Base-by-base conservation (phyloP, 768 basidiomycete genomes). In the Podaxis pistillaris region DNA sequence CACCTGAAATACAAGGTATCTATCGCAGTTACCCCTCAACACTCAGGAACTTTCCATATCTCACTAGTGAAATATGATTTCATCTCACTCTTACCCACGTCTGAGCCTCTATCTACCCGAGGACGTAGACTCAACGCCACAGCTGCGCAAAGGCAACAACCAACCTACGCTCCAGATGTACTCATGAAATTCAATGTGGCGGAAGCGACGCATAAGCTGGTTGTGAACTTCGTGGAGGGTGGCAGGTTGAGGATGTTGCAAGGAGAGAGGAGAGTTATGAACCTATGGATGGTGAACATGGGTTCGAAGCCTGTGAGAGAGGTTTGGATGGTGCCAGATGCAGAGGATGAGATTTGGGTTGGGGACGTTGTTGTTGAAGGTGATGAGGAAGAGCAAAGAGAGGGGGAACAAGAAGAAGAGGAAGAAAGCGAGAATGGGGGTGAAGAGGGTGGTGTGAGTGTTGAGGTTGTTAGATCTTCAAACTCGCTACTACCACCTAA, bases 71-170 rank as follows among this genome's bases (percentile, higher is more conserved):
- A 77, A 47, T 93, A 89, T 65, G 73, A 86, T 33, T 96, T 95
- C 71, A 81, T 95, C 37, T 85, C 85, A 4, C 80, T 93, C 36
- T 80, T 96, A 19, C 86, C 90, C 2, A 78, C 81, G 26, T 78
- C 71, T 0, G 94, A 96, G 71, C 75, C 86, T 1, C 79, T 95
- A 2, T 79, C 84, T 8, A 80, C 79, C 37, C 87, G 86, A n/a
- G 94, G 95, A 13, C 84, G 80, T 50, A 79, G 94, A 56, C 77
- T 97, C 11, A 86, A 95, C 57, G 84, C 86, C 58, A 94, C 94
- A 2, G 80, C 83, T 33, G 76, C 82, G 13, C 91, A 96, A 67
- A 79, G 88, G 51, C 85, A 88, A 65, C 79, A 72, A 30, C 85
- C 85, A 11, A 84, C 85, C 1, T 96, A 96, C 70, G 88, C 86